Conservation (phyloP, 2,329 filamentous ascomycete genomes). For the Exophiala aquamarina region DNA sequence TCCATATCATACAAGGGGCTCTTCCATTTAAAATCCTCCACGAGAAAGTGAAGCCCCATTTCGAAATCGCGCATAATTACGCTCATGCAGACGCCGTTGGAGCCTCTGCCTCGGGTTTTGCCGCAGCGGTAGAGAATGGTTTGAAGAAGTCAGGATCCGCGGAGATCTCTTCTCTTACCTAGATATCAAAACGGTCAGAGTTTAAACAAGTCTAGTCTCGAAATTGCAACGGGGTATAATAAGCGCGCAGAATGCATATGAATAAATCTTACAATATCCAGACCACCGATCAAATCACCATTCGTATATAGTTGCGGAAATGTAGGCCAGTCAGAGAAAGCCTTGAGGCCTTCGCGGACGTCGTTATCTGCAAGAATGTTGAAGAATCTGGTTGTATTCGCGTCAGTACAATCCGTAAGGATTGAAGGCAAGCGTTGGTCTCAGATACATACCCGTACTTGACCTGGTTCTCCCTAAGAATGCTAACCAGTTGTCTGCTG, state of each 20-base stretch:
- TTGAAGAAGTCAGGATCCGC: constrained; percentile 80
- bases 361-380: constrained; percentile 98
- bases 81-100: constrained; percentile 1
- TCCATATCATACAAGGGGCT: no score
- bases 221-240: no score
- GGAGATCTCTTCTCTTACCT: constrained; percentile 93
- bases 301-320: constrained; percentile 93
- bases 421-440: background rate
- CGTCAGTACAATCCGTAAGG: no score
- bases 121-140: constrained; percentile 62
- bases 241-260: no score
- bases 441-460: constrained; percentile 63
- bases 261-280: constrained; percentile 79
- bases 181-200: constrained; percentile 5
- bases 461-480: constrained; percentile 84
- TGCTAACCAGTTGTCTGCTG: constrained; percentile 80
- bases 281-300: constrained; percentile 85
- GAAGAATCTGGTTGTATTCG: constrained; percentile 67
- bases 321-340: constrained; percentile 97
- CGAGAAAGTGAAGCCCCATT: no score
- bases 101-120: constrained; percentile 22
- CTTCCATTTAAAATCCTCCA: no score
- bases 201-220: no score
- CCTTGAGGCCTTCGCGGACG: constrained; percentile 92
- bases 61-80: no score